Evolutionary conservation across 2,329 filamentous ascomycete genomes (phyloP), one percentile per base, ranked within the genome.

Genomic region (Trichoderma polysporum): DNA sequence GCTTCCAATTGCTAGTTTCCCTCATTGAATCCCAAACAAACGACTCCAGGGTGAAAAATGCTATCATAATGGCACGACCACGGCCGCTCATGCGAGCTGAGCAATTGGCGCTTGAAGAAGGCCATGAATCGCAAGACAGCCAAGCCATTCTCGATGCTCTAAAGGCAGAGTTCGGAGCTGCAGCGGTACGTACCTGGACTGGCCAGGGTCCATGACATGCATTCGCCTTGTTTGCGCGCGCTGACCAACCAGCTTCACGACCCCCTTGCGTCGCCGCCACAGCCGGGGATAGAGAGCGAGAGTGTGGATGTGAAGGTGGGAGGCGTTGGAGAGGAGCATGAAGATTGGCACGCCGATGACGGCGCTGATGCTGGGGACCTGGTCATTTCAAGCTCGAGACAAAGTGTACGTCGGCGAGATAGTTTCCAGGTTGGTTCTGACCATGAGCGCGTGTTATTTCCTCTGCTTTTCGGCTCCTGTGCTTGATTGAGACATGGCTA

Each of bases 71-170:
- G 77, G 73, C 72, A 66, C 69, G 69, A 22, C 68, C 71, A 37
- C 66, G 70, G 64, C 74, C 71, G 70, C 70, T 78, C 39, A 67
- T 57, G 53, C 69, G 74, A 56, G 75, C 75, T 4, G 76, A 75
- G 22, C 70, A 71, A 13, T 71, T 67, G 67, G 74, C 69, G 3
- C 54, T 74, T 8, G 70, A 76, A 5, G 78, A 76, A 61, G 73
- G 68, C 66, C 73, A 75, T 68, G 80, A 81, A 63, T 78, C 79
- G 8, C 81, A 83, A 70, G 81, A 83, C 71, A 83, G 79, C 74
- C 81, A 83, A 73, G 73, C 75, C 29, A 73, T 83, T 29, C 70
- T 80, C 2, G 76, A 79, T 39, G 74, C 74, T 65, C 76, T 81
- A 69, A 77, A 76, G 68, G 74, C 72, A 22, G 74, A 79, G 66